phyloP scores from a whole-genome alignment of 75 land plant species.

The Pinus taeda region DNA sequence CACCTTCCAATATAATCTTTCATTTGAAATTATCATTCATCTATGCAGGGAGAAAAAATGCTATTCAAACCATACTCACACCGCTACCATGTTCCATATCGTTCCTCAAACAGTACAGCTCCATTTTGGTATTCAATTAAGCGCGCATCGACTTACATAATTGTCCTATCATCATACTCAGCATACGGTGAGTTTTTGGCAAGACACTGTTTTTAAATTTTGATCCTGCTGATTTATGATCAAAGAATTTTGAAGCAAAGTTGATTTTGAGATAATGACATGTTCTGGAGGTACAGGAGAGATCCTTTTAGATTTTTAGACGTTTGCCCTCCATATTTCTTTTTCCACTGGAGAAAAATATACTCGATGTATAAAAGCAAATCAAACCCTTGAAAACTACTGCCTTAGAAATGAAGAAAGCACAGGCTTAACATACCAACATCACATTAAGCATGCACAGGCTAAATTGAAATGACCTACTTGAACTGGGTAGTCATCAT shows the following conservation, averaged over 20 bases:
- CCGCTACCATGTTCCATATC: conserved; percentile 35
- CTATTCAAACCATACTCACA: conserved; percentile 44
- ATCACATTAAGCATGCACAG: too few relatives aligned
- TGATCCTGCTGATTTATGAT: background rate
- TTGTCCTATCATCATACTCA: conserved; percentile 40
- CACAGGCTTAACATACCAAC: too few relatives aligned
- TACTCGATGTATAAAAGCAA: background rate
- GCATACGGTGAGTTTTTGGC: too few relatives aligned
- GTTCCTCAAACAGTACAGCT: conserved; percentile 45
- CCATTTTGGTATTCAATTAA: conserved; percentile 51
- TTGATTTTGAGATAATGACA: background rate
- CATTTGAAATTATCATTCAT: too few relatives aligned
- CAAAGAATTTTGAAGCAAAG: background rate
- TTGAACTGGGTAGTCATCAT: too few relatives aligned
- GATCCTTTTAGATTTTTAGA: background rate
- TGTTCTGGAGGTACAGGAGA: background rate
- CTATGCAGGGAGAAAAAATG: conserved; percentile 32
- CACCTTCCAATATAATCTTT: too few relatives aligned
- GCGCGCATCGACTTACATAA: conserved; percentile 45
- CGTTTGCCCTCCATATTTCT: too few relatives aligned
- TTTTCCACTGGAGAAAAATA: too few relatives aligned
- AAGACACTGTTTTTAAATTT: background rate
- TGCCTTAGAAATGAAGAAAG: too few relatives aligned
- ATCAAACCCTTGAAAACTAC: background rate
- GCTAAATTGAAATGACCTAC: too few relatives aligned